phyloP scores from a whole-genome alignment of 106 monocot genomes.

The Apostasia shenzhenica region DNA sequence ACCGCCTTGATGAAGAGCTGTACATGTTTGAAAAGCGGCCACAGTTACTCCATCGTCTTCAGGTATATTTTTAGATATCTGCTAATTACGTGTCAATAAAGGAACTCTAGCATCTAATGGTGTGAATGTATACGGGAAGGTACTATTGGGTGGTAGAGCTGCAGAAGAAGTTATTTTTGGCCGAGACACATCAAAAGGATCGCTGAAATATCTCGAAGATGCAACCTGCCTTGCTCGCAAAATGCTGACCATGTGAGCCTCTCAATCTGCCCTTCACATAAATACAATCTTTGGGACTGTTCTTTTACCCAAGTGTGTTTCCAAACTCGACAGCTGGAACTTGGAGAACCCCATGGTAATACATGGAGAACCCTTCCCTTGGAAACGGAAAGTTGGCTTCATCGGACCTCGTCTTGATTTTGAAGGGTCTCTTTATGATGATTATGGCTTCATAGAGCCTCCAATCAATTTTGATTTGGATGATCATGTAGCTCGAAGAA shows the following conservation, averaged over 20 bases:
- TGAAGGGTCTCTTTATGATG: conserved; percentile 75
- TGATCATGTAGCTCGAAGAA: conserved; percentile 58
- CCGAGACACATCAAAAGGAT: conserved; percentile 73
- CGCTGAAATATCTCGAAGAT: conserved; percentile 70
- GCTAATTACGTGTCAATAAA: too few relatives aligned
- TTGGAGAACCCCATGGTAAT: conserved; percentile 83
- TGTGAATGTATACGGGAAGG: conserved; percentile 21
- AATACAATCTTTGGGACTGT: background rate
- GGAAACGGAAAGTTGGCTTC: conserved; percentile 53
- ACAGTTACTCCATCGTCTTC: conserved; percentile 80
- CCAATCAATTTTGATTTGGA: conserved; percentile 68
- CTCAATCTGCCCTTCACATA: background rate
- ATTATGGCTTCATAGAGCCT: conserved; percentile 58
- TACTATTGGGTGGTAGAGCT: conserved; percentile 74
- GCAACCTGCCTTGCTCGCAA: conserved; percentile 88
- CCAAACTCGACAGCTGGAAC: conserved; percentile 54
- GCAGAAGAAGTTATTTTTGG: conserved; percentile 83
- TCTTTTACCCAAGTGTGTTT: background rate
- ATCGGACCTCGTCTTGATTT: conserved; percentile 76
- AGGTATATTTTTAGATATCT: conserved; percentile 19
- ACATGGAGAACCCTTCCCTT: conserved; percentile 74
- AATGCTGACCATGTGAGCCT: conserved; percentile 54
- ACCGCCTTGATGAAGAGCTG: conserved; percentile 74
- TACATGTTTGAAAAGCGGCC: conserved; percentile 80
- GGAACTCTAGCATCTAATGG: background rate